These are phyloP conservation scores for Pisolithus sp. DNA, from an alignment of 768 basidiomycete genomes.

Conservation along the genomic window DNA sequence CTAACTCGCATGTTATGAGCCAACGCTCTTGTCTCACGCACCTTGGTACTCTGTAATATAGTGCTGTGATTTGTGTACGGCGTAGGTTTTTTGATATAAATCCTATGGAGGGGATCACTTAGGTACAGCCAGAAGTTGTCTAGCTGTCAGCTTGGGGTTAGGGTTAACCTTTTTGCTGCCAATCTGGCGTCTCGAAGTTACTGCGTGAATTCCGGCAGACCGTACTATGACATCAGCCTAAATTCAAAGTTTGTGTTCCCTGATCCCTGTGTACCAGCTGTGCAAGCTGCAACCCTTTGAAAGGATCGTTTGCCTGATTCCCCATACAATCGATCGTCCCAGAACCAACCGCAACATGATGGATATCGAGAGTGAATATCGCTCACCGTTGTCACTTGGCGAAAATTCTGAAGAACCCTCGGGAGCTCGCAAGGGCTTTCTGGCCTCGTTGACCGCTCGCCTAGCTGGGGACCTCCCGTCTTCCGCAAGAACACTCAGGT, in stretches of 20 bases:
- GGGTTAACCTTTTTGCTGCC: too few relatives aligned
- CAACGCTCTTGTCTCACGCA: not conserved
- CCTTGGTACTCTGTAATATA: not conserved
- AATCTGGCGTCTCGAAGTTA: too few relatives aligned
- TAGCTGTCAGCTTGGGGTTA: too few relatives aligned
- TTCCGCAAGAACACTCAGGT: conserved; percentile 18
- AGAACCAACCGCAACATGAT: not conserved
- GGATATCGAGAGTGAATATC: not conserved
- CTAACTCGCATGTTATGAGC: too few relatives aligned
- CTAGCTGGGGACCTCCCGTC: conserved; percentile 9
- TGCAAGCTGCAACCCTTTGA: not conserved
- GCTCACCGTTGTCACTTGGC: conserved; percentile 8
- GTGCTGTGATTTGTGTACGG: not conserved
- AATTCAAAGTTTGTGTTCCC: too few relatives aligned
- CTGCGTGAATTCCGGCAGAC: not conserved
- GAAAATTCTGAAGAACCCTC: conserved; percentile 1
- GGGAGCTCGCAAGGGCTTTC: not conserved
- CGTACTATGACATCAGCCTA: too few relatives aligned
- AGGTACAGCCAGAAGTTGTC: too few relatives aligned
- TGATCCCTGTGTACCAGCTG: too few relatives aligned
- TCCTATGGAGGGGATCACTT: too few relatives aligned
- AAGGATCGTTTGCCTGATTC: not conserved
- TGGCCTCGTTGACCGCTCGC: not conserved
- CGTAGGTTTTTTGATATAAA: not conserved
- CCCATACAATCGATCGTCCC: not conserved